These are phyloP conservation scores for Mycena leptocephala DNA, from an alignment of 768 basidiomycete species.

Conservation along the genomic window DNA sequence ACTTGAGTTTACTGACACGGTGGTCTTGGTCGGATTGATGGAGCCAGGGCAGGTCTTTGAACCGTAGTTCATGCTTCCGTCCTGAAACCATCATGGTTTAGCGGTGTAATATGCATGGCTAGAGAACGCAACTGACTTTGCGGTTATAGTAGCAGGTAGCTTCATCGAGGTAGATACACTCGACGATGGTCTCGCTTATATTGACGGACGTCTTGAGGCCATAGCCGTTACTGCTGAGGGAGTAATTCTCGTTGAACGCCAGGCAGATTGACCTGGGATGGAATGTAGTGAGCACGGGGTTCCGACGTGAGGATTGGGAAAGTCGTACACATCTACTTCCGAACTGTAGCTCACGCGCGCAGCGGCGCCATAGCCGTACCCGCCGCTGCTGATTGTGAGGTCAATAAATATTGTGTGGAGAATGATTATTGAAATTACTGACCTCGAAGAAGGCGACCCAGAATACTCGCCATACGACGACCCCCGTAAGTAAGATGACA, in stretches of 20 bases:
- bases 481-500: not conserved
- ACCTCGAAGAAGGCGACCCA: no score
- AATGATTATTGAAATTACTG: no score
- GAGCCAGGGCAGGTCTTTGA: not conserved
- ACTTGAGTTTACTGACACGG: not conserved
- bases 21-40: not conserved
- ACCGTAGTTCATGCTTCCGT: not conserved
- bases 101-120: not conserved
- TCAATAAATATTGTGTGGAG: no score
- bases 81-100: not conserved
- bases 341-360: not conserved
- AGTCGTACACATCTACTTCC: not conserved
- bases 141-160: not conserved
- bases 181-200: not conserved
- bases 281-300: not conserved
- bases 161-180: not conserved
- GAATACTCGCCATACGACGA: not conserved
- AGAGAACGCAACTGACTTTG: not conserved
- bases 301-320: not conserved
- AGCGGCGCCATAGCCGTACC: not conserved
- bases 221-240: not conserved
- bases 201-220: not conserved
- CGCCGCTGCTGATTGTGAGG: no score
- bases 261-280: not conserved
- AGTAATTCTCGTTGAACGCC: slow-evolving; percentile 7